A percentile compares a stretch with the other conserved stretches of the same genome.
Evolutionary conservation across 2,329 filamentous ascomycete genomes (phyloP).

Genomic region (Diplocarpon rosae): DNA sequence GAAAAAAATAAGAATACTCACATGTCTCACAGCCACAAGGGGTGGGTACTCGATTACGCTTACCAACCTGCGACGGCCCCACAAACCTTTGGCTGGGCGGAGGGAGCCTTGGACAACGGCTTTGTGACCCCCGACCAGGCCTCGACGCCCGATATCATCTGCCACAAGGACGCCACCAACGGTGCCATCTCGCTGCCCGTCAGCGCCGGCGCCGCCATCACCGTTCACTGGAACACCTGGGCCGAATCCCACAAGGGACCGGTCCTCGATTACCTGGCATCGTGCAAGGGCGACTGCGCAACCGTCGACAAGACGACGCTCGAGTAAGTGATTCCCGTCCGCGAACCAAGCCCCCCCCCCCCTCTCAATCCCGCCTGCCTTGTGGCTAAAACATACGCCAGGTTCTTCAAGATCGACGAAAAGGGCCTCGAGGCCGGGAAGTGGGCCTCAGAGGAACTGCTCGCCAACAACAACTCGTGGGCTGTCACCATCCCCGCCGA

Average conservation of each 20-base stretch:
- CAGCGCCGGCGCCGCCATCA: conserved; percentile 35
- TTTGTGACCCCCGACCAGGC: conserved; percentile 38
- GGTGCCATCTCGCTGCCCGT: conserved; percentile 32
- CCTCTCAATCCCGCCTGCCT: too few species aligned
- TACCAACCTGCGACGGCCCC: too few species aligned
- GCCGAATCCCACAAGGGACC: conserved; percentile 35
- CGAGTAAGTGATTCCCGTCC: too few species aligned
- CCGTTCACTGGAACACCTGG: conserved; percentile 39
- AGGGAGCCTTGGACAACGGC: conserved; percentile 34
- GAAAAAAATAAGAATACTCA: too few species aligned
- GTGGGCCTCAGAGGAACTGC: conserved; percentile 37
- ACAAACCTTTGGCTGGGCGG: conserved; percentile 31
- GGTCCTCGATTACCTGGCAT: conserved; percentile 20
- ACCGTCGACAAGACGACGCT: conserved; percentile 28
- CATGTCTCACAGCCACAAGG: too few species aligned
- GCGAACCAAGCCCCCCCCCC: too few species aligned
- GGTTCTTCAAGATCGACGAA: conserved; percentile 34
- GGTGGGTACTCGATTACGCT: too few species aligned
- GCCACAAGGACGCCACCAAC: conserved; percentile 34
- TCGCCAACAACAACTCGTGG: conserved; percentile 42
- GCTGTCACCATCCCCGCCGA: conserved; percentile 33
- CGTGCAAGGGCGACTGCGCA: conserved; percentile 28
- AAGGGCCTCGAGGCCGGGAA: conserved; percentile 29
- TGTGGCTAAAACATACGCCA: too few species aligned
- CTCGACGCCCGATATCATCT: conserved; percentile 35